These are phyloP conservation scores for Fusarium anthophilum DNA, from an alignment of 2,329 filamentous ascomycete genomes.

Conservation along the genomic window DNA sequence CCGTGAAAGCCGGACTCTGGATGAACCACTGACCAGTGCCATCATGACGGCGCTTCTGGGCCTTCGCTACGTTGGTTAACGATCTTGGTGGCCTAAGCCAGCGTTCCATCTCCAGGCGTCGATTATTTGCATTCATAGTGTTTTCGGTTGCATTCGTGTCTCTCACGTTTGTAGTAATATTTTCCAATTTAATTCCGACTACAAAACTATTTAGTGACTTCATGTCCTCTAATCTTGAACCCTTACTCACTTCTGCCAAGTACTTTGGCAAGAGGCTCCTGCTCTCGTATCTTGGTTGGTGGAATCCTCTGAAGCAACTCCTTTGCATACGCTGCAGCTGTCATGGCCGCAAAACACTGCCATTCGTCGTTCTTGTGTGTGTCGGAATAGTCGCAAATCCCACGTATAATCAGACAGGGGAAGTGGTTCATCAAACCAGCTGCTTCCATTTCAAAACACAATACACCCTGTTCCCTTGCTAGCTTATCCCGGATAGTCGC, in stretches of 20 bases:
- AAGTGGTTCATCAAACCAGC: constrained; percentile 9
- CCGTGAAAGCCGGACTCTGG: rapidly evolving
- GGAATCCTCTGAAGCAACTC: neutral
- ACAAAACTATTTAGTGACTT: neutral
- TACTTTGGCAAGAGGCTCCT: neutral
- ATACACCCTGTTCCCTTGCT: neutral
- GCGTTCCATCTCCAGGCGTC: neutral
- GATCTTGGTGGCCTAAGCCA: constrained; percentile 24
- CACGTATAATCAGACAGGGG: constrained; percentile 48
- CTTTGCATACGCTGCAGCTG: neutral
- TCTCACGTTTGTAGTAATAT: neutral
- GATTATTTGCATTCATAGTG: neutral
- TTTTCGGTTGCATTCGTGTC: neutral
- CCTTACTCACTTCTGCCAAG: rapidly evolving
- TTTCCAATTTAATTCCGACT: neutral
- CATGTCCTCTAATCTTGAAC: rapidly evolving
- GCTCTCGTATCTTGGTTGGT: rapidly evolving
- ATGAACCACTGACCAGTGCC: constrained; percentile 6
- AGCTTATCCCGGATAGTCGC: constrained; percentile 1
- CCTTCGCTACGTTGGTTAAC: constrained; percentile 11
- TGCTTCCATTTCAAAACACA: constrained; percentile 16
- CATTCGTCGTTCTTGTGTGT: constrained; percentile 36
- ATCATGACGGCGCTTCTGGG: constrained; percentile 7
- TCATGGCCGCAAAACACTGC: neutral
- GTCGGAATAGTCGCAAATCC: constrained; percentile 52